Evolutionary conservation across 108 stramenopile genomes (phyloP).

Genomic region (Cyclotella cryptica): DNA sequence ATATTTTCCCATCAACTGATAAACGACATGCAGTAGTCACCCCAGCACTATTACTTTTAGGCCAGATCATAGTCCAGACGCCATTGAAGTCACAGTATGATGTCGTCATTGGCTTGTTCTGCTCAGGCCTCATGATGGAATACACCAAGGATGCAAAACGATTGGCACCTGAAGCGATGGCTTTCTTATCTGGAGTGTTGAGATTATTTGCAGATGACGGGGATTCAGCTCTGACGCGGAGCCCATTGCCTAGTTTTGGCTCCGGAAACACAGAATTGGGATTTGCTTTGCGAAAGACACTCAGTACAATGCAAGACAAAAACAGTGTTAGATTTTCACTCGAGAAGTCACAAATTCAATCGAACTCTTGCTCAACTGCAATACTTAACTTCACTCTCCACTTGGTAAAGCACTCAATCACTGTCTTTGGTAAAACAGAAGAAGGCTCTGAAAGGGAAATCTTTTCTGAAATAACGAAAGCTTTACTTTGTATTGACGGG

Average conservation of each 20-base stretch:
- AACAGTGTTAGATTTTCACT: slow-evolving; percentile 48
- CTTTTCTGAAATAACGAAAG: slow-evolving; percentile 60
- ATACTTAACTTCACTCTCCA: slow-evolving; percentile 62
- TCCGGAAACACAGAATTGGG: slow-evolving; percentile 36
- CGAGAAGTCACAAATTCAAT: slow-evolving; percentile 60
- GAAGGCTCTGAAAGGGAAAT: slow-evolving; percentile 65
- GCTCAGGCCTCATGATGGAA: slow-evolving; percentile 81
- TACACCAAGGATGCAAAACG: slow-evolving; percentile 85
- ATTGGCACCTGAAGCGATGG: slow-evolving; percentile 83
- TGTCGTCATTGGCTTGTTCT: slow-evolving; percentile 78
- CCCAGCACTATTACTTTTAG: slow-evolving; percentile 81
- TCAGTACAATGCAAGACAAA: slow-evolving; percentile 19
- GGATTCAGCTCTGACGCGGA: slow-evolving; percentile 18
- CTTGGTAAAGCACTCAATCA: slow-evolving; percentile 46
- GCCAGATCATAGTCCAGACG: slow-evolving; percentile 87
- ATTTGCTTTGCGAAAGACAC: slow-evolving; percentile 14
- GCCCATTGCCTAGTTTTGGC: slow-evolving; percentile 65
- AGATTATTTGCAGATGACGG: slow-evolving; percentile 73
- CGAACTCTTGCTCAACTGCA: slow-evolving; percentile 30
- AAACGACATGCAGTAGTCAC: slow-evolving; percentile 90
- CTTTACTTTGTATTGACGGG: slow-evolving; percentile 63
- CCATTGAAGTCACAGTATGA: slow-evolving; percentile 78
- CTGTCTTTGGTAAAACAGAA: slow-evolving; percentile 42
- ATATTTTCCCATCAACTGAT: slow-evolving; percentile 95
- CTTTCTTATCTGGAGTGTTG: slow-evolving; percentile 73